phyloP scores from a whole-genome alignment of 192 early-diverging fungal species.

The Pilaira anomala region DNA sequence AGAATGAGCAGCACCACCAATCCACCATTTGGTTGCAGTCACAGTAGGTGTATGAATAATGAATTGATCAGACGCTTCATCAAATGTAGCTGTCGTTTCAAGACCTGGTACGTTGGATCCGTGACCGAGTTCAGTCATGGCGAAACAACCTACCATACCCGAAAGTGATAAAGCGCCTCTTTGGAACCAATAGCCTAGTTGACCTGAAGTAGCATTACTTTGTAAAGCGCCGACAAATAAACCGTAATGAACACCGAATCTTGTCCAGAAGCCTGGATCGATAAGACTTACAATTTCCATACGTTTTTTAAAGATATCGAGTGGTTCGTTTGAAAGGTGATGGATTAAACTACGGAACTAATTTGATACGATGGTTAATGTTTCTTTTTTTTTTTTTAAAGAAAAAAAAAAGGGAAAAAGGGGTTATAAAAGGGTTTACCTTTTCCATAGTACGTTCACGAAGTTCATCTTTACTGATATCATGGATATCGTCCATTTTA shows the following conservation, averaged over 20 bases:
- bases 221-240: constrained; percentile 85
- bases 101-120: constrained; percentile 90
- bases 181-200: constrained; percentile 82
- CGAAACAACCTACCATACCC: constrained; percentile 86
- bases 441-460: constrained; percentile 85
- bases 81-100: constrained; percentile 90
- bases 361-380: background rate
- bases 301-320: constrained; percentile 65
- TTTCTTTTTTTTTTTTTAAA: constrained; percentile 3
- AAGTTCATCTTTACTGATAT: constrained; percentile 71
- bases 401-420: no score
- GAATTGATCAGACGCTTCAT: constrained; percentile 80
- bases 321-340: constrained; percentile 68
- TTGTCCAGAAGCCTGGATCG: constrained; percentile 89
- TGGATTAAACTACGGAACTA: constrained; percentile 65
- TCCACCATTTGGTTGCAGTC: constrained; percentile 94
- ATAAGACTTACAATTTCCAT: constrained; percentile 80
- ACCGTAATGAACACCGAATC: constrained; percentile 86
- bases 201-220: constrained; percentile 78
- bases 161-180: constrained; percentile 80
- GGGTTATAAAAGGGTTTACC: constrained; percentile 35
- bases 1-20: constrained; percentile 90
- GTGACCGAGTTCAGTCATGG: constrained; percentile 88
- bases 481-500: constrained; percentile 75
- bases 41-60: constrained; percentile 77